These are phyloP conservation scores for Ustilago xerochloae DNA, from an alignment of 1,284 basidiomycete genomes.

Conservation along the genomic window DNA sequence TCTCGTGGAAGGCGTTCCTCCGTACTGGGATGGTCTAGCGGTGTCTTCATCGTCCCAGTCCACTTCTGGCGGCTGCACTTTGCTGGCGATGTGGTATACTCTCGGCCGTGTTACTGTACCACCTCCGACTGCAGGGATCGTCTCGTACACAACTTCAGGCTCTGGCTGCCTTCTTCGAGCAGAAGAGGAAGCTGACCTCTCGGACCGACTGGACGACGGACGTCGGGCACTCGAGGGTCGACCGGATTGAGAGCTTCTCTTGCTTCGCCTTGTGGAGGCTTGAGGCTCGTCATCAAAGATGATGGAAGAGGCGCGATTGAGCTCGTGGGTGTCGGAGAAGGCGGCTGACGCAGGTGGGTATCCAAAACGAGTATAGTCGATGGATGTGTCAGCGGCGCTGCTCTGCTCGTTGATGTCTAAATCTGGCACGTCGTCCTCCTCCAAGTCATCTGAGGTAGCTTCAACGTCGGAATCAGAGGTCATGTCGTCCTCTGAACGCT, in stretches of 20 bases:
- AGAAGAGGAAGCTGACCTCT: slow-evolving; percentile 10
- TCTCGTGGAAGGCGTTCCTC: slow-evolving; percentile 36
- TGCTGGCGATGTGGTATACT: slow-evolving; percentile 79
- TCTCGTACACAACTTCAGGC: slow-evolving; percentile 71
- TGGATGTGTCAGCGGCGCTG: slow-evolving; percentile 26
- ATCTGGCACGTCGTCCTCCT: slow-evolving; percentile 40
- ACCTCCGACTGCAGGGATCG: slow-evolving; percentile 81
- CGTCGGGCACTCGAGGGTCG: slow-evolving; percentile 9
- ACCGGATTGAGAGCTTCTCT: slow-evolving; percentile 22
- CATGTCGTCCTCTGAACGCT: slow-evolving; percentile 27
- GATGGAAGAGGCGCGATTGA: slow-evolving; percentile 49
- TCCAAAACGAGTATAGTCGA: slow-evolving; percentile 55
- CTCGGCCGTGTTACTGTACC: slow-evolving; percentile 80
- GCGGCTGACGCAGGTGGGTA: slow-evolving; percentile 57
- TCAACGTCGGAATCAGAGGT: slow-evolving; percentile 24
- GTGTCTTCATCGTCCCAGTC: slow-evolving; percentile 53
- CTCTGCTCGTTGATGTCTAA: slow-evolving; percentile 31
- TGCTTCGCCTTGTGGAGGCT: slow-evolving; percentile 18
- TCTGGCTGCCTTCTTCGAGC: slow-evolving; percentile 16
- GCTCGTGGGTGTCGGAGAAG: slow-evolving; percentile 49
- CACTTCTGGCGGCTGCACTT: slow-evolving; percentile 69
- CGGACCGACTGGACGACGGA: slow-evolving; percentile 23
- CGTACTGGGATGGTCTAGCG: slow-evolving; percentile 44
- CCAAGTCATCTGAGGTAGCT: slow-evolving; percentile 24
- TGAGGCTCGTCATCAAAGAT: slow-evolving; percentile 47